Evolutionary conservation across 2,329 filamentous ascomycete genomes (phyloP), one percentile per base, ranked within the genome.

Genomic region (Penicillium sp.): DNA sequence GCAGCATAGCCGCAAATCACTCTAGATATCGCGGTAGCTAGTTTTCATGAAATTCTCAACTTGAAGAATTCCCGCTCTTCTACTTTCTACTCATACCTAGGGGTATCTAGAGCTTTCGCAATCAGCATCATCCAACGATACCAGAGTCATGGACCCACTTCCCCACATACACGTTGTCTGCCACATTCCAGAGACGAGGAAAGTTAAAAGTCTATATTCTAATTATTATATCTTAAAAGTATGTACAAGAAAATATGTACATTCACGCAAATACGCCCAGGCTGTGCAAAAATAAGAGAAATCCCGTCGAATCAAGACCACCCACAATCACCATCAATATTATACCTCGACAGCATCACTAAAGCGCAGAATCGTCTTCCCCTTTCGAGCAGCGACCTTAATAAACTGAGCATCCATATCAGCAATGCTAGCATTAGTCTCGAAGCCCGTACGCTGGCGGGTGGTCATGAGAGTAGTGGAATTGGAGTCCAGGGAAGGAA

Each of bases 311-410:
- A 20, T 17, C 40, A 43, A 17, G 23, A 30, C 37, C 23, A 27
- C 18, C 23, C 36, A 26, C 17, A 4, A 39, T 5, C 18, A 39
- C 5, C 21, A 24, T 10, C 27, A 18, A n/a, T n/a, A 23, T 45
- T 21, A 53, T 17, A 53, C 33, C 12, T 42, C 39, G n/a, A 47
- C 20, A 29, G 20, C 26, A 39, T 46, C 42, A 4, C 46, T 50
- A 18, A 27, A 42, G 20, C 51, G 42, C 29, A 70, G 48, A 24
- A 59, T 54, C 23, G 52, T 54, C n/a, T 58, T 58, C 15, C 65
- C 68, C 55, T 55, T 55, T 3, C 61, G 67, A 47, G 67, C 68
- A 51, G 62, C 63, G 24, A 68, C 62, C 55, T 67, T 65, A 7
- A 71, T 30, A 41, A 58, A 70, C 10, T 42, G 15, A 4, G 49